Base-by-base conservation (phyloP, 1,284 basidiomycete species). In the Wolfiporia cocos region DNA sequence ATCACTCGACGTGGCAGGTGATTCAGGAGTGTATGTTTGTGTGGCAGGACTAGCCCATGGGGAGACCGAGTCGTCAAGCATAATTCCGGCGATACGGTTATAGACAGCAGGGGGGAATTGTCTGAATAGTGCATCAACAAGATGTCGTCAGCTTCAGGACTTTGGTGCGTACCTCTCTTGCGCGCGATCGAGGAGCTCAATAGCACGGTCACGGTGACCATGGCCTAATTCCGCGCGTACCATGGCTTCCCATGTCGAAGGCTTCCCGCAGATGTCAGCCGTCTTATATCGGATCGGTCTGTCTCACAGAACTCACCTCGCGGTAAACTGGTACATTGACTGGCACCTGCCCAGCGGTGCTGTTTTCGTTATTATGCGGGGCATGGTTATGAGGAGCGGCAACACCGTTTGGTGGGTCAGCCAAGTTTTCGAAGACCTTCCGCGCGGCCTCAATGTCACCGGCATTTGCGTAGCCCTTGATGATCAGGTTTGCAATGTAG, bases 191-290 rank as follows among this genome's bases (percentile, higher is more conserved):
- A 96, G 69, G 0, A 99, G 68, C 2, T 69, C 73, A n/a, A 76
- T 48, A 1, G 92, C 94, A 11, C 72, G 69, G 31, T 81, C 77
- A 14, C 77, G 75, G 51, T 92, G 75, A 7, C 92, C 91, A 38
- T 74, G 77, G 14, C 78, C 78, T 7, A 98, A 70, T 63, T 99
- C 96, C 3, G 90, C 90, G 17, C 90, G 79, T 50, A 99, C 85
- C 92, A 99, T 99, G 4, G 81, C 81, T 61, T 96, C 92, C 83
- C 89, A 93, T 1, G 90, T 90, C 32, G 87, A 90, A 14, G 88
- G 85, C 81, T 31, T n/a, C n/a, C n/a, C n/a, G n/a, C n/a, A 40
- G 14, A 29, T 43, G 37, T 49, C 14, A n/a, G n/a, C n/a, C n/a
- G n/a, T n/a, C n/a, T n/a, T n/a, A n/a, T n/a, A n/a, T n/a, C n/a